Percentiles rank a stretch among this genome's conserved stretches.
Conservation (phyloP, 441 rosid genomes). For the Populus trichocarpa region DNA sequence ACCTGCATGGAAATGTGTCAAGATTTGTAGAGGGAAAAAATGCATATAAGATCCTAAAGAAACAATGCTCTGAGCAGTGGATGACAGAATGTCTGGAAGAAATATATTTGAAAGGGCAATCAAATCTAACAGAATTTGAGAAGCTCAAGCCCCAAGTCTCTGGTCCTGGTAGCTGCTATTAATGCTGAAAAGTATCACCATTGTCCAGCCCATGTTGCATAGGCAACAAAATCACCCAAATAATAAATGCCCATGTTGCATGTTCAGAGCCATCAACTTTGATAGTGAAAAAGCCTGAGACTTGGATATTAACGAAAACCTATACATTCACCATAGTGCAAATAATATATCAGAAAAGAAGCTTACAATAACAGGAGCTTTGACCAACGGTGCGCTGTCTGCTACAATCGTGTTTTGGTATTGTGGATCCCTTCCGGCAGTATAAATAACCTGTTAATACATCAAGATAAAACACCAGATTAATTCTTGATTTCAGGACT, state of each 20-base stretch:
- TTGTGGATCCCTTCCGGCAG: conserved; percentile 77
- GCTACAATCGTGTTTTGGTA: conserved; percentile 62
- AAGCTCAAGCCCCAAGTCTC: not conserved
- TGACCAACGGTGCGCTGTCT: conserved; percentile 56
- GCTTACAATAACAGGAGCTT: conserved; percentile 80
- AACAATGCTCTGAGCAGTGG: not conserved
- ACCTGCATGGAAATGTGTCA: conserved; percentile 41
- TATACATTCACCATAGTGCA: not conserved
- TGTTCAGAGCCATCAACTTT: no score
- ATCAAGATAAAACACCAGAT: conserved; percentile 22
- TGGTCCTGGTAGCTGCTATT: no score
- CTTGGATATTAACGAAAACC: not conserved
- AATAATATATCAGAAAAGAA: conserved; percentile 13
- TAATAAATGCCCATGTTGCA: no score
- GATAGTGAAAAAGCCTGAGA: no score
- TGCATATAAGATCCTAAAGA: conserved; percentile 2
- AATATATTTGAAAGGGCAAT: not conserved
- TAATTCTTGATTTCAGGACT: not conserved
- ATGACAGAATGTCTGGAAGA: not conserved
- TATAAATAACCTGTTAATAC: conserved; percentile 66
- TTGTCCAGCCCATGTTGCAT: no score
- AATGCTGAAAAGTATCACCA: not conserved
- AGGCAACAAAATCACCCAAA: no score
- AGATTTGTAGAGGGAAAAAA: not conserved
- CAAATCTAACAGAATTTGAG: not conserved